Evolutionary conservation across 768 basidiomycete genomes (phyloP), one percentile per base, ranked within the genome.

Genomic region (Lentinula guzmanii): DNA sequence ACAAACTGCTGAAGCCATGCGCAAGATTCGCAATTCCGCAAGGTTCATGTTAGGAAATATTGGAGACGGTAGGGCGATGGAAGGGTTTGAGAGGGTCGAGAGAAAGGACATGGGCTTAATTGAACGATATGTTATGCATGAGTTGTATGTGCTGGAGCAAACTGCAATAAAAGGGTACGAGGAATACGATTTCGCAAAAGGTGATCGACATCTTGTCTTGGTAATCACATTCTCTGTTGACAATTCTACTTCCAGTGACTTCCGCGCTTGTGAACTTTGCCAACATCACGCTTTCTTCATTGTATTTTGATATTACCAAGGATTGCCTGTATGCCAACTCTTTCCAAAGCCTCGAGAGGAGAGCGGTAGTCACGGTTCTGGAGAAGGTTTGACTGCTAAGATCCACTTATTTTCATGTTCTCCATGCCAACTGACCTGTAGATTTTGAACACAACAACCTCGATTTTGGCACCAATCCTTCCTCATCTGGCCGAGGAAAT

Each of bases 401-500:
- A 33, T 35, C 39, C 28, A 16, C 24, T 21, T 11, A 28, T 28
- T 8, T 46, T 21, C 7, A 48, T 9, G 21, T 48, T 48, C 11
- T n/a, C 11, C 18, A 24, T 1, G 4, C 0, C 4, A 10, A 24
- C 16, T 11, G 21, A 21, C 46, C 46, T 10, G 13, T 10, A 95
- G 91, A 77, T 87, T 42, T 72, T 95, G 54, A 74, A 77, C 33
- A 86, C 84, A 2, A 82, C 93, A 74, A 84, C 84, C 1, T 80
- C 79, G 3, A 79, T 93, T 2, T 76, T 95, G 51, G 91, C 93
- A 0, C 96, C 96, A 0, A 86, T 98, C 31, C 77, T 93, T 2
- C 96, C 96, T 8, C 91, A 96, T 69, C 82, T 97, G 5, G 90
- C 93, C 0, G 95, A 97, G 72, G 96, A 98, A 71, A 84, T 95